phyloP scores from a whole-genome alignment of 1,284 basidiomycete genomes.

The Heimioporus punctisporus region DNA sequence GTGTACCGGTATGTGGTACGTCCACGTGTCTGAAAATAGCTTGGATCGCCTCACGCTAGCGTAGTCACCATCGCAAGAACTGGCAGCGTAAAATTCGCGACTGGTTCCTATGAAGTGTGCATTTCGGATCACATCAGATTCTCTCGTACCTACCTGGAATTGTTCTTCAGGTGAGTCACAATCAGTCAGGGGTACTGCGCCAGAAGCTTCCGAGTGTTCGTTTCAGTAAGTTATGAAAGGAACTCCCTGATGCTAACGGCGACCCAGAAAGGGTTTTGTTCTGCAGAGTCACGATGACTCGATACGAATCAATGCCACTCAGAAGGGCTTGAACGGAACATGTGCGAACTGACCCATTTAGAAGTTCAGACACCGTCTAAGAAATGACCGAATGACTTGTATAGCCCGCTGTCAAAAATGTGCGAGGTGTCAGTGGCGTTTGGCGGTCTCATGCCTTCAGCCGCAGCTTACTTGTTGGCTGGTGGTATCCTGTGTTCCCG shows the following conservation, averaged over 20 bases:
- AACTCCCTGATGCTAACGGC: constrained; percentile 1
- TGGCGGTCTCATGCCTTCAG: neutral
- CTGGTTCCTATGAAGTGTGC: too few relatives aligned
- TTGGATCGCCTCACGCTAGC: constrained; percentile 5
- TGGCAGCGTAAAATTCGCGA: too few relatives aligned
- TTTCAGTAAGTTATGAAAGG: constrained; percentile 6
- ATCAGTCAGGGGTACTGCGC: constrained; percentile 7
- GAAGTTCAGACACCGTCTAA: constrained; percentile 50
- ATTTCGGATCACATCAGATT: constrained; percentile 11
- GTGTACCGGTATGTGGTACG: constrained; percentile 5
- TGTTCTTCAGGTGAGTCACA: constrained; percentile 16
- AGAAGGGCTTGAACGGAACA: constrained; percentile 43
- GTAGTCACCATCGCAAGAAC: neutral
- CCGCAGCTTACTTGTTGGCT: constrained; percentile 7
- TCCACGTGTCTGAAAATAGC: constrained; percentile 10
- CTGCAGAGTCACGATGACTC: constrained; percentile 42
- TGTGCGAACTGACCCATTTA: constrained; percentile 43
- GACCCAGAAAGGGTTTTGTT: constrained; percentile 52
- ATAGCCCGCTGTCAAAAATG: constrained; percentile 41
- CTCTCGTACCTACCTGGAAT: constrained; percentile 8
- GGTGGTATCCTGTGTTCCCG: constrained; percentile 54
- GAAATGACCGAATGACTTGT: constrained; percentile 42
- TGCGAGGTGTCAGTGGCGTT: neutral
- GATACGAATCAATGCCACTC: neutral
- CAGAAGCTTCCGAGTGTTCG: constrained; percentile 10